Evolutionary conservation across 768 basidiomycete genomes (phyloP).

Genomic region (Hirschioporus abietinus): DNA sequence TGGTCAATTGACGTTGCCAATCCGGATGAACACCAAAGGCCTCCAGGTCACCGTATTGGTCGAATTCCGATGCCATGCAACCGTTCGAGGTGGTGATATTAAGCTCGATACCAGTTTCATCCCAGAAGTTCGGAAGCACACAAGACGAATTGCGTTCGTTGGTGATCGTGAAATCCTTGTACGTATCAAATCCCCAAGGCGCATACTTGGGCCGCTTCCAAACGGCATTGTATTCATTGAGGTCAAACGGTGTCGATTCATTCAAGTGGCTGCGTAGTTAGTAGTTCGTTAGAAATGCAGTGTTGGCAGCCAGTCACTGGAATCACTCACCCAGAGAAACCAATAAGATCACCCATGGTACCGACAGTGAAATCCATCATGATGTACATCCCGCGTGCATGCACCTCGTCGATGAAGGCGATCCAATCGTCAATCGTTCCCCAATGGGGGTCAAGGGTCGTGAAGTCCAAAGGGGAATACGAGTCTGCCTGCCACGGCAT

Average conservation of each 20-base stretch:
- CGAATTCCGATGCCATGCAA: conserved; percentile 81
- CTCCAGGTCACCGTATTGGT: conserved; percentile 96
- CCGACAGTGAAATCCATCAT: conserved; percentile 94
- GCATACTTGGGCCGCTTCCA: conserved; percentile 74
- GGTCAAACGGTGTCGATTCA: conserved; percentile 68
- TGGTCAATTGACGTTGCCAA: conserved; percentile 90
- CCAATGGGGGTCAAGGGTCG: conserved; percentile 89
- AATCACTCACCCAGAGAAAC: conserved; percentile 65
- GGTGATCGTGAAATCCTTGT: conserved; percentile 72
- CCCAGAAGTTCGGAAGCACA: conserved; percentile 72
- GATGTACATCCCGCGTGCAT: conserved; percentile 81
- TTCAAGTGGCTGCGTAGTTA: conserved; percentile 60
- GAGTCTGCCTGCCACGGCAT: conserved; percentile 98
- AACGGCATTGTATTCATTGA: conserved; percentile 64
- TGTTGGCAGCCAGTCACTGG: not conserved
- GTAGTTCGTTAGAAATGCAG: conserved; percentile 6
- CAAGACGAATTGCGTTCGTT: conserved; percentile 76
- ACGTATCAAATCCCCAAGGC: conserved; percentile 85
- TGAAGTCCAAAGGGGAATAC: conserved; percentile 94
- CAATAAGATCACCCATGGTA: conserved; percentile 85
- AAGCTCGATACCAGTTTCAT: conserved; percentile 64
- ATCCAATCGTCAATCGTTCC: conserved; percentile 81
- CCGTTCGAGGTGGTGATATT: conserved; percentile 53
- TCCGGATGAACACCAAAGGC: conserved; percentile 95
- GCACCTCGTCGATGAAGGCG: conserved; percentile 66